Conservation (phyloP, 306 rosid species). For the Vigna unguiculata region DNA sequence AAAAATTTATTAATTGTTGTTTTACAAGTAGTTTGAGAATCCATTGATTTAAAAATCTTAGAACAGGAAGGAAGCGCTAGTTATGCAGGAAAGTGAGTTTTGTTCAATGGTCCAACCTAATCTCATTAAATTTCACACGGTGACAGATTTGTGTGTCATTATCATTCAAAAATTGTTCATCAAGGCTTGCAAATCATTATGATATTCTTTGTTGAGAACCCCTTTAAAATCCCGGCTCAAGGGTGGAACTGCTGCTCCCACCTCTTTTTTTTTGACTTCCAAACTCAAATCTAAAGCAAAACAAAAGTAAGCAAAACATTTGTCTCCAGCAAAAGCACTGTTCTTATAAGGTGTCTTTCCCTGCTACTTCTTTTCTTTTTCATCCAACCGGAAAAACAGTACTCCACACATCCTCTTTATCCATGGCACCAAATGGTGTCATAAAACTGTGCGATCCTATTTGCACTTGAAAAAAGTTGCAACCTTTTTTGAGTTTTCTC, state of each 20-base stretch:
- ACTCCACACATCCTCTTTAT: conserved; percentile 20
- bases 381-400: conserved; percentile 20
- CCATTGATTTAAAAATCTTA: not conserved
- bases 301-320: conserved; percentile 31
- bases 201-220: conserved; percentile 2
- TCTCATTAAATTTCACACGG: conserved; percentile 37
- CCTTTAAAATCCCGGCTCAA: conserved; percentile 12
- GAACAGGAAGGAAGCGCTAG: not conserved
- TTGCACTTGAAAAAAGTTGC: conserved; percentile 48
- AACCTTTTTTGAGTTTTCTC: conserved; percentile 48
- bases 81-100: conserved; percentile 32
- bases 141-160: conserved; percentile 35
- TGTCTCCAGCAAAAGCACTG: conserved; percentile 45
- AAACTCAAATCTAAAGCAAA: conserved; percentile 1
- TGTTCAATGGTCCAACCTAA: conserved; percentile 17
- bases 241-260: conserved; percentile 7
- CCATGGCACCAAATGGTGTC: conserved; percentile 29
- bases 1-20: not conserved
- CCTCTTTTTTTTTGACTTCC: conserved; percentile 43
- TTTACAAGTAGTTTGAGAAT: not conserved
- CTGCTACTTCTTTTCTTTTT: not conserved
- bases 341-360: conserved; percentile 22
- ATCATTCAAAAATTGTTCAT: conserved; percentile 31
- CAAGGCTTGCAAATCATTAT: conserved; percentile 42
- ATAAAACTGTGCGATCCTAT: conserved; percentile 2